Evolutionary conservation across 345 rosid genomes (phyloP), one percentile per base, ranked within the genome.

Genomic region (Gossypium stocksii): DNA sequence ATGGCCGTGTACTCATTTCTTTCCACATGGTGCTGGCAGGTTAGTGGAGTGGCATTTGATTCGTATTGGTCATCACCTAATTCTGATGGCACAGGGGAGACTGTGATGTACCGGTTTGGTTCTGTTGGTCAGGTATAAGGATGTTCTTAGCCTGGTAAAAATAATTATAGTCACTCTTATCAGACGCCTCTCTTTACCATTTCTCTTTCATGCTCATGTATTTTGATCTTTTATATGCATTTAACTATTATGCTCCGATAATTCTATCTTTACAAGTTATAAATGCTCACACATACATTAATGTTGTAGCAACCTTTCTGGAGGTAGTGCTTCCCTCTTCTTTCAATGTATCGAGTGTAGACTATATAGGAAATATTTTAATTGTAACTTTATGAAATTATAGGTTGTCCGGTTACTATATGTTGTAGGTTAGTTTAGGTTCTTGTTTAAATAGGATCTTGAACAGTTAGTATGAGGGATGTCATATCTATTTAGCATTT

Each of bases 11-110:
- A 58, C 78, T 79, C 56, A 56, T 61, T 73, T 79, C 70, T 56
- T 77, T 74, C 64, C 49, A 75, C 76, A 80, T 79, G 73, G 52
- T 79, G 62, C 61, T 82, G 79, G 78, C 95, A 96, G 99, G 99
- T 96, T 22, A 96, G 99, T 77, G 99, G 97, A 80, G 99, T 96
- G 78, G 93, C 98, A 52, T 96, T 96, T 85, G 99, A 96, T 91
- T 88, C 98, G 29, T 86, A 89, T 76, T 93, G 95, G 97, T 87
- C 98, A 64, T 79, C 93, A 25, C 98, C 96, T 66, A 90, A 86
- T 82, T 82, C 98, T 2, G 97, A 91, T 78, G 97, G 93, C 76
- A 77, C 94, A 4, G 91, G 84, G 70, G 98, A 96, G 84, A 86
- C 86, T 51, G 83, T 96, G 76, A 88, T 96, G 87, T 96, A 91